Percentiles rank a stretch among this genome's conserved stretches.
Conservation (phyloP, 805 yeast genomes). For the Candida koratica region DNA sequence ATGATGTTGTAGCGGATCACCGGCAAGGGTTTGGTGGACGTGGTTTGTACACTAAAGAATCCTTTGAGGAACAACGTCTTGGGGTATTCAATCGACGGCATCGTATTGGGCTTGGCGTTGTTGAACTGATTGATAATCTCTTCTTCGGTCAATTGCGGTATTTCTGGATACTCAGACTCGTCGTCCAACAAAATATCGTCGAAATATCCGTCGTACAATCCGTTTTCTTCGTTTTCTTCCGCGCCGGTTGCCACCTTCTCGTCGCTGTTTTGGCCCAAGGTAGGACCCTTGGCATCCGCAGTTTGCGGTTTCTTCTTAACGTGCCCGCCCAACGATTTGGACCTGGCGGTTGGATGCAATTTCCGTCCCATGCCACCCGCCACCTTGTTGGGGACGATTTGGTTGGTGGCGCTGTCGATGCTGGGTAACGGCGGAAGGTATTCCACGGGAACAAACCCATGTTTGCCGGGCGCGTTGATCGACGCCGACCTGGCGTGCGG, state of each 20-base stretch:
- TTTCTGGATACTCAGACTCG: slow-evolving; percentile 27
- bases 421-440: slow-evolving; percentile 44
- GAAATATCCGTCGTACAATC: slow-evolving; percentile 45
- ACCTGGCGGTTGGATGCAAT: slow-evolving; percentile 80
- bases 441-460: slow-evolving; percentile 41
- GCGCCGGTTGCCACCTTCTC: slow-evolving; percentile 25
- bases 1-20: slow-evolving; percentile 83
- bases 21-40: slow-evolving; percentile 88
- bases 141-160: slow-evolving; percentile 38
- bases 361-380: slow-evolving; percentile 19
- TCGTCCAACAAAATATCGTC: slow-evolving; percentile 52
- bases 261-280: slow-evolving; percentile 39
- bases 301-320: slow-evolving; percentile 50
- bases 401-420: slow-evolving; percentile 28
- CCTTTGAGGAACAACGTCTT: slow-evolving; percentile 88
- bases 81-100: slow-evolving; percentile 94
- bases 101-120: slow-evolving; percentile 65
- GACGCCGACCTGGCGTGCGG: slow-evolving; percentile 33
- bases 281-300: slow-evolving; percentile 28
- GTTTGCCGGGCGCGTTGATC: slow-evolving; percentile 23
- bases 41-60: slow-evolving; percentile 89
- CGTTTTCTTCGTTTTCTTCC: slow-evolving; percentile 22
- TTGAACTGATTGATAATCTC: slow-evolving; percentile 41
- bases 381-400: slow-evolving; percentile 13
- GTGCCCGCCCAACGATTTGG: slow-evolving; percentile 79